Evolutionary conservation across 2,329 filamentous ascomycete species (phyloP).

Genomic region (Phialophora tarda): DNA sequence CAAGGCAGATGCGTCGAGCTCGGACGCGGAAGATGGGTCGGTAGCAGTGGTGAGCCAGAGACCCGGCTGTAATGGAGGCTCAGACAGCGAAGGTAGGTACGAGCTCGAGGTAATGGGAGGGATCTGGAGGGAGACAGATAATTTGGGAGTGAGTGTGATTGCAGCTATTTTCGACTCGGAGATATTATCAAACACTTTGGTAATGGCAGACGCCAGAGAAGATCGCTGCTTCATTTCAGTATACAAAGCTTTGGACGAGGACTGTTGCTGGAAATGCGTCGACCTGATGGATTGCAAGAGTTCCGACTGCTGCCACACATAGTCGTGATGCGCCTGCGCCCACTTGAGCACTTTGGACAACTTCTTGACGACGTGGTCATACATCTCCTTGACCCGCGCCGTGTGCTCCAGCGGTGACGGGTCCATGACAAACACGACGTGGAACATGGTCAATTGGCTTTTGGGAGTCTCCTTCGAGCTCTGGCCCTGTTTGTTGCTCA

Average conservation of each 20-base stretch:
- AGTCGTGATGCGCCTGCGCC: constrained; percentile 86
- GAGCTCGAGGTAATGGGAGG: constrained; percentile 69
- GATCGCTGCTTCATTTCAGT: constrained; percentile 63
- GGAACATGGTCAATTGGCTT: constrained; percentile 92
- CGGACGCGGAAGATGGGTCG: constrained; percentile 66
- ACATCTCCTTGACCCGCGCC: constrained; percentile 75
- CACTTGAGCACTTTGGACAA: constrained; percentile 91
- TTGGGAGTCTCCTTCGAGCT: constrained; percentile 41
- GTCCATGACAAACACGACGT: constrained; percentile 89
- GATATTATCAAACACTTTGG: constrained; percentile 79
- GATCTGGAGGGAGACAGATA: constrained; percentile 66
- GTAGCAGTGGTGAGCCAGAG: constrained; percentile 89
- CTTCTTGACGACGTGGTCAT: constrained; percentile 87
- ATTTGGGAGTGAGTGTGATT: constrained; percentile 59
- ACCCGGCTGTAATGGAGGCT: constrained; percentile 68
- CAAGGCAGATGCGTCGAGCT: constrained; percentile 44
- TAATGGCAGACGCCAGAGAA: constrained; percentile 80
- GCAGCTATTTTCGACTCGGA: constrained; percentile 86
- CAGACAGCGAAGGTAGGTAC: constrained; percentile 71
- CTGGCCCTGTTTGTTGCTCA: constrained; percentile 3
- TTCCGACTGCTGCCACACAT: constrained; percentile 90
- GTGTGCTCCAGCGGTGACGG: constrained; percentile 79
- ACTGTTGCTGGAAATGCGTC: constrained; percentile 29
- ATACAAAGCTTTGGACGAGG: constrained; percentile 43
- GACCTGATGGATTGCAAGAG: constrained; percentile 76